Conservation (phyloP, 2,329 filamentous ascomycete genomes). For the Pezicula neosporulosa region DNA sequence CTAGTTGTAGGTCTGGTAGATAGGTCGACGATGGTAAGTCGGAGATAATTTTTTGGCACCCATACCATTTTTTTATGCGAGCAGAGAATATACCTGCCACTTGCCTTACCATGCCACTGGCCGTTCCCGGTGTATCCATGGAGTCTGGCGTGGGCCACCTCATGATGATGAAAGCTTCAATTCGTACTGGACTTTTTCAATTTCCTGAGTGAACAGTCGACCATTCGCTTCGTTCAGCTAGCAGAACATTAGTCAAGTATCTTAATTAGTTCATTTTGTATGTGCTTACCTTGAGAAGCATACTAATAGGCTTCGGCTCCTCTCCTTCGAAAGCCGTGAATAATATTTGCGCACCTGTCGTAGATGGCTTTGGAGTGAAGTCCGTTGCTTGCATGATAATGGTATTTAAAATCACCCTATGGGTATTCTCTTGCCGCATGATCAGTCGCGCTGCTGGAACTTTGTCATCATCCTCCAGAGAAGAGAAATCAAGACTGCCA, state of each 20-base stretch:
- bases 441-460: conserved; percentile 63
- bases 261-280: conserved; percentile 4
- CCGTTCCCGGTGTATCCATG: not conserved
- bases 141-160: not conserved
- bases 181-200: conserved; percentile 30
- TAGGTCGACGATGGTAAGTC: too few species aligned
- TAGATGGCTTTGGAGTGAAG: conserved; percentile 72
- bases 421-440: conserved; percentile 87
- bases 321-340: conserved; percentile 62
- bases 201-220: conserved; percentile 27
- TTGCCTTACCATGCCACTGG: too few species aligned
- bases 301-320: conserved; percentile 50
- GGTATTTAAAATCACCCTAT: conserved; percentile 83
- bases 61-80: too few species aligned
- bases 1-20: too few species aligned
- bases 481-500: conserved; percentile 54
- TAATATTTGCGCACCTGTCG: conserved; percentile 50
- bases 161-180: conserved; percentile 7
- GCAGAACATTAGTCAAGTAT: conserved; percentile 7
- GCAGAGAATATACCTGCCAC: too few species aligned
- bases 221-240: conserved; percentile 30
- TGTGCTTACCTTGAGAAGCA: conserved; percentile 56
- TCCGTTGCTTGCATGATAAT: conserved; percentile 74
- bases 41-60: too few species aligned
- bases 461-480: conserved; percentile 38